phyloP scores from a whole-genome alignment of 1,284 basidiomycete genomes.

The Gomphus bonarii region DNA sequence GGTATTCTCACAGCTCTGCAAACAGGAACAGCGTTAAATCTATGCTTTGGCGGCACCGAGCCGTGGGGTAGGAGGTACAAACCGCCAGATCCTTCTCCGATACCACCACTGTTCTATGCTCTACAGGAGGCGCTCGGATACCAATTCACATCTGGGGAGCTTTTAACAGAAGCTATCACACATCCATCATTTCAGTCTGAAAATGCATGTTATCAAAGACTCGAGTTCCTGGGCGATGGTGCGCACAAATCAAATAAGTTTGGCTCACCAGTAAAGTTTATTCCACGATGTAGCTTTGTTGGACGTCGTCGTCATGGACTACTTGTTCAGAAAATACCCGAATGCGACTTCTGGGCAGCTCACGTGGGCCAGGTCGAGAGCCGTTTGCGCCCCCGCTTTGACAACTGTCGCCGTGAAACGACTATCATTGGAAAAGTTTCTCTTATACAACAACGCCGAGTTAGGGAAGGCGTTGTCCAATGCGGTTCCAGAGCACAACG shows the following conservation, averaged over 20 bases:
- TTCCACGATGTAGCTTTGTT: constrained; percentile 48
- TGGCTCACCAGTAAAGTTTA: neutral
- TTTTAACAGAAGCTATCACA: constrained; percentile 68
- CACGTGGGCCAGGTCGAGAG: constrained; percentile 55
- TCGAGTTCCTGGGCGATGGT: constrained; percentile 85
- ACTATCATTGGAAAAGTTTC: constrained; percentile 56
- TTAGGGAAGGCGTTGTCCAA: constrained; percentile 52
- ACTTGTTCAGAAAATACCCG: constrained; percentile 61
- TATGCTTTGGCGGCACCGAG: constrained; percentile 58
- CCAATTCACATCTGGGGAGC: constrained; percentile 46
- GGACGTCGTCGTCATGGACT: constrained; percentile 63
- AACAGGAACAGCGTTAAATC: constrained; percentile 51
- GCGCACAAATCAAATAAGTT: constrained; percentile 17
- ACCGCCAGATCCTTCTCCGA: constrained; percentile 21
- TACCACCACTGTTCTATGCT: constrained; percentile 38
- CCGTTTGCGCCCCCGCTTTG: constrained; percentile 66
- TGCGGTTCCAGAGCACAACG: constrained; percentile 48
- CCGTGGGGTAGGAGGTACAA: constrained; percentile 52
- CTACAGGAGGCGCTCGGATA: constrained; percentile 64
- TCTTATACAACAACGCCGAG: constrained; percentile 62
- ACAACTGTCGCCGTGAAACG: constrained; percentile 56
- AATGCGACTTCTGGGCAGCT: constrained; percentile 65
- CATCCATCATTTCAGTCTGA: constrained; percentile 64
- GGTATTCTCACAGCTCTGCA: constrained; percentile 58
- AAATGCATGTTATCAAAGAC: constrained; percentile 64